A percentile compares a stretch with the other conserved stretches of the same genome.
Evolutionary conservation across 768 basidiomycete species (phyloP).

Genomic region (Fomitopsis serialis): DNA sequence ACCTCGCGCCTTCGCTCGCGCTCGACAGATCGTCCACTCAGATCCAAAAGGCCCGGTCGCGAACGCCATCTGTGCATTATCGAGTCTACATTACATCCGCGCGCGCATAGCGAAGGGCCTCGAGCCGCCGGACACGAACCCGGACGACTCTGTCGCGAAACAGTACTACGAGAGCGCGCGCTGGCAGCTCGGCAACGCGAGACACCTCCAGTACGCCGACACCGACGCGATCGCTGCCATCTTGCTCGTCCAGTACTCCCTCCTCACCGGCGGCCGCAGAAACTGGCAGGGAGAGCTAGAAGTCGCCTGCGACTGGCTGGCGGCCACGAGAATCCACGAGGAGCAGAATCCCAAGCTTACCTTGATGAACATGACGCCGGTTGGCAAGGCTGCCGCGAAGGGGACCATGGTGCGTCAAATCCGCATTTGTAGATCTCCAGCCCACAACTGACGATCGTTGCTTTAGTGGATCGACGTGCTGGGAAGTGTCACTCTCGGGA

Average conservation of each 20-base stretch:
- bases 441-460: conserved; percentile 4
- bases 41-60: conserved; percentile 69
- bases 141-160: conserved; percentile 53
- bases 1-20: too few relatives aligned
- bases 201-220: conserved; percentile 52
- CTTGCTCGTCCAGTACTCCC: conserved; percentile 69
- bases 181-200: conserved; percentile 52
- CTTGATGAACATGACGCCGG: conserved; percentile 48
- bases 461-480: conserved; percentile 75
- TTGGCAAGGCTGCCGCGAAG: conserved; percentile 59
- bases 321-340: conserved; percentile 53
- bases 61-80: conserved; percentile 71
- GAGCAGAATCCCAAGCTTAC: conserved; percentile 61
- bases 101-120: conserved; percentile 58
- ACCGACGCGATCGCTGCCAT: conserved; percentile 74
- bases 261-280: conserved; percentile 60
- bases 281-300: conserved; percentile 70
- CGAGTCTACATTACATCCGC: conserved; percentile 62
- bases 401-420: conserved; percentile 50
- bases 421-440: neutral
- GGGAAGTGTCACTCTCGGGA: conserved; percentile 54
- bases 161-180: conserved; percentile 68
- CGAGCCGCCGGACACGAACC: conserved; percentile 43
- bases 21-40: conserved; percentile 46
- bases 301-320: conserved; percentile 74